Evolutionary conservation across 441 rosid species (phyloP).

Genomic region (Arabidopsis hybrid): DNA sequence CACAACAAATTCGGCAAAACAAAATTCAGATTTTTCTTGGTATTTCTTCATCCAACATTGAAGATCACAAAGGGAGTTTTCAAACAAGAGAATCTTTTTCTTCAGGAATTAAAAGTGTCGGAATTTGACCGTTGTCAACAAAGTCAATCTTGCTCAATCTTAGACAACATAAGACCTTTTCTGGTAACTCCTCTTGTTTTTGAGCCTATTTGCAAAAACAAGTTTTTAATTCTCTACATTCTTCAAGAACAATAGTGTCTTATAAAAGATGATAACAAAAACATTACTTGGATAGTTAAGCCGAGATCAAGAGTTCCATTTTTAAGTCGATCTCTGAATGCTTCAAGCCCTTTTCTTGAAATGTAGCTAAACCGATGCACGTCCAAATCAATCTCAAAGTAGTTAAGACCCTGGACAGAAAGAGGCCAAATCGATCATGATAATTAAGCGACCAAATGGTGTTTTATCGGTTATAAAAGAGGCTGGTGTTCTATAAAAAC

Average conservation of each 20-base stretch:
- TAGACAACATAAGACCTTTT: constrained; percentile 76
- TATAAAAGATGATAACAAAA: constrained; percentile 6
- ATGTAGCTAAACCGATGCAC: constrained; percentile 92
- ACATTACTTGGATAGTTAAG: constrained; percentile 81
- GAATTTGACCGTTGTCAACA: constrained; percentile 72
- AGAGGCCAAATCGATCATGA: not conserved
- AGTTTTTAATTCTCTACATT: not conserved
- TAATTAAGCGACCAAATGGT: not conserved
- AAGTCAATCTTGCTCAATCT: constrained; percentile 83
- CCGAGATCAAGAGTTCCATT: constrained; percentile 80
- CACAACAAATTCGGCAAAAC: constrained; percentile 9
- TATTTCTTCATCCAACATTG: too few species aligned
- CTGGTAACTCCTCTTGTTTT: constrained; percentile 87
- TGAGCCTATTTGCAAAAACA: constrained; percentile 62
- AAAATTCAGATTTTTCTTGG: not conserved
- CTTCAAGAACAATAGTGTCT: not conserved
- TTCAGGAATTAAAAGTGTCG: constrained; percentile 53
- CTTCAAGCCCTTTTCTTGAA: constrained; percentile 85
- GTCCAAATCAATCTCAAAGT: constrained; percentile 94
- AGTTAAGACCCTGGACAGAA: constrained; percentile 71
- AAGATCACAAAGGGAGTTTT: not conserved
- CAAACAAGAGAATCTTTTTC: constrained; percentile 42
- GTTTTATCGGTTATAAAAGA: not conserved
- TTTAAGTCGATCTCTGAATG: constrained; percentile 80
- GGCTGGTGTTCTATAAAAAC: constrained; percentile 32